Evolutionary conservation across 169 alveolate genomes (phyloP), one percentile per base, ranked within the genome.

Genomic region (Theileria annulata): DNA sequence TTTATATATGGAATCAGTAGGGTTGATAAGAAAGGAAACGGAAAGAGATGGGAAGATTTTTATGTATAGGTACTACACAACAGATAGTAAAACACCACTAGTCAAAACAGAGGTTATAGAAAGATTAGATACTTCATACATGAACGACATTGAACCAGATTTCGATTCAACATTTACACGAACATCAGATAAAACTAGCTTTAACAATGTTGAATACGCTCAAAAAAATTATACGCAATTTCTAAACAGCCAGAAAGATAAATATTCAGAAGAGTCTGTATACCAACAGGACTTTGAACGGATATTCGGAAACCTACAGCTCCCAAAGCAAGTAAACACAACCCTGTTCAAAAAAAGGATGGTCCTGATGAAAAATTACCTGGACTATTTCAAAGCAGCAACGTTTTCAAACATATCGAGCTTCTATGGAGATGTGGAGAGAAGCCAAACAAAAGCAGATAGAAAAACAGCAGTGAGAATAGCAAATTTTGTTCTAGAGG

Each of bases 391-490:
- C 35, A 68, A 68, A 35, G 88, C 88, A 10, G 85, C 88, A 5
- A 31, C 83, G n/a, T 71, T 48, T n/a, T 48, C 68, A 37, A 66
- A 35, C 17, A n/a, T 81, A 17, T 8, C 88, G 8, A 21, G 13
- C 17, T 58, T 81, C 67, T 72, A 58, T 58, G 51, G 42, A 6
- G 85, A 81, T 28, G 35, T 81, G 77, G 85, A 81, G 30, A 17
- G 58, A 35, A 28, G 23, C 3, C 37, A 47, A 15, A 68, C 72
- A n/a, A 75, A 60, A 47, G 79, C 63, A 25, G 88, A 81, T 49
- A 80, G 88, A 35, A 81, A 81, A 59, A 72, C 88, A 3, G 88
- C 75, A 28, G 0, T 23, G 30, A 63, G 88, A 42, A 72, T 81
- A 68, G 59, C 58, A 3, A 35, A 35, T 3, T 6, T 27, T 37